Evolutionary conservation across 768 basidiomycete genomes (phyloP).

Genomic region (Atractiella rhizophila): DNA sequence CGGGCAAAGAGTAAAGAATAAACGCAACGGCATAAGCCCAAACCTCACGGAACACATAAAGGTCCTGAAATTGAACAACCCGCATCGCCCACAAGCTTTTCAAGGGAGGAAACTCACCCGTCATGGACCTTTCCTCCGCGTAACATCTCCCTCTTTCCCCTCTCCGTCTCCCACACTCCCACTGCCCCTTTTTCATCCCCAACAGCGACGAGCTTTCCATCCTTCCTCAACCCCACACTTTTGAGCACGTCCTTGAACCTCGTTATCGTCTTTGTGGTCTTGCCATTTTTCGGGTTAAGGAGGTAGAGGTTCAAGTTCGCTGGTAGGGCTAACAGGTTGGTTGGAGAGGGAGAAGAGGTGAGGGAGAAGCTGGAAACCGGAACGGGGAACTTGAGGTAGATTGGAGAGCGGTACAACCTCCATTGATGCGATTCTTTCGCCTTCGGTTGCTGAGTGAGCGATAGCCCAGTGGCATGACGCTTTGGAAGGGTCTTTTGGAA

Average conservation of each 20-base stretch:
- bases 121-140: neutral
- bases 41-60: conserved; percentile 59
- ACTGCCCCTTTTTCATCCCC: conserved; percentile 83
- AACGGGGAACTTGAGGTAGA: conserved; percentile 91
- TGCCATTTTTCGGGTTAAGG: conserved; percentile 86
- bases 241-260: conserved; percentile 90
- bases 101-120: too few relatives aligned
- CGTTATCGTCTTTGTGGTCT: conserved; percentile 82
- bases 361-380: conserved; percentile 86
- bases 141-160: neutral
- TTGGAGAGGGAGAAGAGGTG: conserved; percentile 63
- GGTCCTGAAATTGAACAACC: conserved; percentile 31
- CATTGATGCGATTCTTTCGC: too few relatives aligned
- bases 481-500: too few relatives aligned
- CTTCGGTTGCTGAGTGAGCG: too few relatives aligned
- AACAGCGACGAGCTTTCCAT: conserved; percentile 84
- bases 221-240: conserved; percentile 60
- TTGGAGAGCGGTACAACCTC: too few relatives aligned
- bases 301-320: conserved; percentile 81
- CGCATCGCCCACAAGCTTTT: neutral
- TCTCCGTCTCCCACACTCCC: conserved; percentile 27
- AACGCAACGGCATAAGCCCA: neutral
- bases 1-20: too few relatives aligned
- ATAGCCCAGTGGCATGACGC: too few relatives aligned
- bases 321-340: conserved; percentile 86